phyloP scores from a whole-genome alignment of 495 filamentous ascomycete genomes.

The Penicillium atrosanguineum region DNA sequence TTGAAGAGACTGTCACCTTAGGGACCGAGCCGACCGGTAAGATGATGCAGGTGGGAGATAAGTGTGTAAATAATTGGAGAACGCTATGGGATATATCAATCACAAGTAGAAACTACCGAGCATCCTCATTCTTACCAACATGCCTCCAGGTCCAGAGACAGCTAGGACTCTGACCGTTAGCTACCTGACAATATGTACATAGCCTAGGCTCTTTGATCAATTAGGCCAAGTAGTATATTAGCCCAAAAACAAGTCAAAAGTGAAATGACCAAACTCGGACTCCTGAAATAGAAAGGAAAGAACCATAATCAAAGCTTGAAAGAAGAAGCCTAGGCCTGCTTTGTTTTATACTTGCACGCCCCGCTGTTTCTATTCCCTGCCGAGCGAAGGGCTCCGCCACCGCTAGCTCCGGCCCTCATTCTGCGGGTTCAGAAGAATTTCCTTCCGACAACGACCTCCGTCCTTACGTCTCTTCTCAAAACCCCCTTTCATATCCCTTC shows the following conservation, averaged over 20 bases:
- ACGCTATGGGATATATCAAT: background rate
- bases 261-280: background rate
- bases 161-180: background rate
- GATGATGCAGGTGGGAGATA: background rate
- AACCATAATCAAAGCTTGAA: no score
- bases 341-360: background rate
- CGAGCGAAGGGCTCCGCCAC: slow-evolving; percentile 31
- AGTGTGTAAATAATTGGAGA: background rate
- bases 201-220: background rate
- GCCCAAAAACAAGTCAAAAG: background rate
- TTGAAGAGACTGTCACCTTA: background rate
- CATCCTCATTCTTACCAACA: background rate
- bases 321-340: background rate
- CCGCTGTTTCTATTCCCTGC: slow-evolving; percentile 4
- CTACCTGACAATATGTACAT: background rate
- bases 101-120: background rate
- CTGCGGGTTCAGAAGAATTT: slow-evolving; percentile 28
- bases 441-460: slow-evolving; percentile 20
- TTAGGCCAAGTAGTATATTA: background rate
- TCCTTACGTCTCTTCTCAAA: slow-evolving; percentile 5
- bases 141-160: background rate
- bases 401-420: slow-evolving; percentile 30
- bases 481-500: slow-evolving; percentile 5
- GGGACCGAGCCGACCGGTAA: background rate
- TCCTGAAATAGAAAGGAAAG: background rate